Conservation (phyloP, 2,329 filamentous ascomycete species). For the Leptographium radiaticola region DNA sequence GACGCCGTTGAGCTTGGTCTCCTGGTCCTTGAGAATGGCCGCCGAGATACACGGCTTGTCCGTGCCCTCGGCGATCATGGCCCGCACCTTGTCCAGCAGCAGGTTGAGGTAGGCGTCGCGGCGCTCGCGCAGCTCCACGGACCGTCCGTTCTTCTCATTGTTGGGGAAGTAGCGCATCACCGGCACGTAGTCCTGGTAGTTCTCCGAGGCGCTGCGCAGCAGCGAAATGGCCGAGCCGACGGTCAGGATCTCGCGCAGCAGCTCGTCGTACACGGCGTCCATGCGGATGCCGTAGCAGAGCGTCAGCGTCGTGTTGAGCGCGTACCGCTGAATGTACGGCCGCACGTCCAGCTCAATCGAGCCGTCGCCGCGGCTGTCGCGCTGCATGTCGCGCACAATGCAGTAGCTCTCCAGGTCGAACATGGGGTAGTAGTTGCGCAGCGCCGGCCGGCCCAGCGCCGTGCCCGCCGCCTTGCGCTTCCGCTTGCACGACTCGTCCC, state of each 20-base stretch:
- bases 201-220: conserved; percentile 54
- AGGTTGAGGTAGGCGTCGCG: conserved; percentile 41
- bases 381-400: conserved; percentile 59
- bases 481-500: conserved; percentile 69
- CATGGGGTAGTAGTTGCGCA: conserved; percentile 71
- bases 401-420: conserved; percentile 63
- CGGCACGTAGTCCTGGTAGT: conserved; percentile 52
- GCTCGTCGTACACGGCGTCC: conserved; percentile 30
- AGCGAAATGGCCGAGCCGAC: conserved; percentile 67
- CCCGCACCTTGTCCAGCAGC: conserved; percentile 40
- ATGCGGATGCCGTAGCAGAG: conserved; percentile 72
- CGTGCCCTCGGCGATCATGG: conserved; percentile 15
- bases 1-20: conserved; percentile 31
- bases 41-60: conserved; percentile 18
- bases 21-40: conserved; percentile 14
- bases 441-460: conserved; percentile 54
- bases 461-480: conserved; percentile 68
- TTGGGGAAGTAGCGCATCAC: conserved; percentile 47
- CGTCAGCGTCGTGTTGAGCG: conserved; percentile 63
- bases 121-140: conserved; percentile 35
- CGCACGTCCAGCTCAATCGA: conserved; percentile 51
- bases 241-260: conserved; percentile 60
- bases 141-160: conserved; percentile 39
- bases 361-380: conserved; percentile 33
- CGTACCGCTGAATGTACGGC: conserved; percentile 61